These are phyloP conservation scores for Malus orientalis DNA, from an alignment of 306 rosid species.

Conservation along the genomic window DNA sequence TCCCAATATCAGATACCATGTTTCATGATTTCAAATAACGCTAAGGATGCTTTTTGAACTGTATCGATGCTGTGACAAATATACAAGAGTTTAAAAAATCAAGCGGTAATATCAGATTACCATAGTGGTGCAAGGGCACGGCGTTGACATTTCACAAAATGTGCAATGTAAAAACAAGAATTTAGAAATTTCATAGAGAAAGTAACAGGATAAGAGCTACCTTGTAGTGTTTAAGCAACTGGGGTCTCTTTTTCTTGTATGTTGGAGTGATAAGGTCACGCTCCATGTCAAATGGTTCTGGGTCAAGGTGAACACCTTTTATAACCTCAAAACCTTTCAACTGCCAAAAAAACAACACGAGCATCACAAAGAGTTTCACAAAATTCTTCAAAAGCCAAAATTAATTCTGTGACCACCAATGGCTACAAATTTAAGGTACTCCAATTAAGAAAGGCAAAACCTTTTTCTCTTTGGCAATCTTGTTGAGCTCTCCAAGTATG, in stretches of 20 bases:
- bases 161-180: not conserved
- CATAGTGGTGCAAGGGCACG: not conserved
- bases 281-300: constrained; percentile 83
- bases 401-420: not conserved
- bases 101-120: not conserved
- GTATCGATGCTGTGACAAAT: not conserved
- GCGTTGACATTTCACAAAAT: not conserved
- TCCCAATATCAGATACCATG: not conserved
- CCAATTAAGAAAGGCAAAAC: constrained; percentile 24
- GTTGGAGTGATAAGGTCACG: constrained; percentile 95
- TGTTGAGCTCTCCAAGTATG: constrained; percentile 60
- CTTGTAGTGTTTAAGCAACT: constrained; percentile 78
- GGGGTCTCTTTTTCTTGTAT: constrained; percentile 91
- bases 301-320: constrained; percentile 75
- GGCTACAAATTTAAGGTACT: not conserved
- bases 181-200: not conserved
- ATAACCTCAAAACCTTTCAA: constrained; percentile 85
- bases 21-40: not conserved
- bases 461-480: constrained; percentile 76
- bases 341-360: constrained; percentile 39
- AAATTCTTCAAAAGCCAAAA: not conserved
- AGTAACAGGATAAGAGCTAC: constrained; percentile 23
- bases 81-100: not conserved
- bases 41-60: not conserved
- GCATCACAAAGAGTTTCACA: constrained; percentile 9